phyloP scores from a whole-genome alignment of 2,329 filamentous ascomycete species.

The Hymenoscyphus fraxineus region DNA sequence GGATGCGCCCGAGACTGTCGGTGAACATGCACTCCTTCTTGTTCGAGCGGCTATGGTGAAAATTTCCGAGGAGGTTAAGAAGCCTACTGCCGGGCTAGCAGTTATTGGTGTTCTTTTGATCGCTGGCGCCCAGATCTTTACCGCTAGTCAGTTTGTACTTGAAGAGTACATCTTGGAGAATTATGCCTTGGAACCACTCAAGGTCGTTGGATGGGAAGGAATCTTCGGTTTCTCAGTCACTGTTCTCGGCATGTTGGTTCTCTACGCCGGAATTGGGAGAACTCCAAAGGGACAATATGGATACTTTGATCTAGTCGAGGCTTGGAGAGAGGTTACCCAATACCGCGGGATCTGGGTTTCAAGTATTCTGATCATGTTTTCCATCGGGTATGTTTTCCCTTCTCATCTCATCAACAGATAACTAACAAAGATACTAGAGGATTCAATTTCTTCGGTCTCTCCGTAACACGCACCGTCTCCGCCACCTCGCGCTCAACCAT shows the following conservation, averaged over 20 bases:
- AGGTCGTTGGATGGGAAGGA: slow-evolving; percentile 94
- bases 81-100: slow-evolving; percentile 60
- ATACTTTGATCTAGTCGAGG: slow-evolving; percentile 87
- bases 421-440: slow-evolving; percentile 52
- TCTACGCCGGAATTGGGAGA: slow-evolving; percentile 73
- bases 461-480: slow-evolving; percentile 82
- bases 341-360: slow-evolving; percentile 69
- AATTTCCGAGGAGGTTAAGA: slow-evolving; percentile 39
- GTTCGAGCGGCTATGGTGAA: slow-evolving; percentile 42
- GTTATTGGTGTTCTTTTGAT: slow-evolving; percentile 85
- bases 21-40: slow-evolving; percentile 37
- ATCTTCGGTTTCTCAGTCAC: slow-evolving; percentile 85
- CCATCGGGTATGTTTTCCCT: slow-evolving; percentile 70
- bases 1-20: slow-evolving; percentile 19
- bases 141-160: slow-evolving; percentile 90
- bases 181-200: slow-evolving; percentile 70
- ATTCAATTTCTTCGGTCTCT: slow-evolving; percentile 98
- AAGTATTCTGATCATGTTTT: slow-evolving; percentile 91
- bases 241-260: slow-evolving; percentile 69
- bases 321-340: slow-evolving; percentile 73
- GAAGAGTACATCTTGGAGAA: slow-evolving; percentile 89
- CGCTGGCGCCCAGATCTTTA: slow-evolving; percentile 93
- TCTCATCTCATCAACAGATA: background rate
- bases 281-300: slow-evolving; percentile 72
- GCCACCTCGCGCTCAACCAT: slow-evolving; percentile 94